A percentile compares a stretch with the other conserved stretches of the same genome.
Conservation (phyloP, 2,329 filamentous ascomycete genomes). For the Calonectria ilicicola region DNA sequence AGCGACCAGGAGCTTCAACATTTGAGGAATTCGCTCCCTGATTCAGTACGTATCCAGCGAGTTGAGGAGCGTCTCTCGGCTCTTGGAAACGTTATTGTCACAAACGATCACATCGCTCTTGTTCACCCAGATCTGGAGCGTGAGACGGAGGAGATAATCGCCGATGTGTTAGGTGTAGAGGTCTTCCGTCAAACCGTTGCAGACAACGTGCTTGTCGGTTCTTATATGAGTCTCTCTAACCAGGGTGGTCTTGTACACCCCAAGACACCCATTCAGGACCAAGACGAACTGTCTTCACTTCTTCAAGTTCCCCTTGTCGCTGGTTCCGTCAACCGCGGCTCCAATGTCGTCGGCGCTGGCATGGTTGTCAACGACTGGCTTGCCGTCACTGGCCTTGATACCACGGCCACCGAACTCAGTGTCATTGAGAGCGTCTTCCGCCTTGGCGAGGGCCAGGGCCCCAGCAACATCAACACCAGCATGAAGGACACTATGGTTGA, state of each 20-base stretch:
- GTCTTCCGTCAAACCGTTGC: slow-evolving; percentile 95
- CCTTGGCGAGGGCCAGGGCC: slow-evolving; percentile 86
- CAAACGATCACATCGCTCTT: slow-evolving; percentile 96
- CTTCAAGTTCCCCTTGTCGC: slow-evolving; percentile 96
- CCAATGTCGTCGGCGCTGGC: slow-evolving; percentile 88
- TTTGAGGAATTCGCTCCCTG: slow-evolving; percentile 92
- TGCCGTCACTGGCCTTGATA: slow-evolving; percentile 92
- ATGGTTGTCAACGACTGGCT: slow-evolving; percentile 83
- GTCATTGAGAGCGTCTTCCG: slow-evolving; percentile 97
- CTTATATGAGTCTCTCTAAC: slow-evolving; percentile 97
- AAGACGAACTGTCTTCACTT: slow-evolving; percentile 94
- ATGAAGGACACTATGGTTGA: slow-evolving; percentile 99
- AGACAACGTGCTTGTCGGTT: slow-evolving; percentile 95
- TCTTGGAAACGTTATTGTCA: slow-evolving; percentile 95
- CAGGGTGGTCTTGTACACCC: slow-evolving; percentile 97
- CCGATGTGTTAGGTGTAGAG: slow-evolving; percentile 90
- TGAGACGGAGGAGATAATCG: slow-evolving; percentile 98
- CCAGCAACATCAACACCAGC: slow-evolving; percentile 81
- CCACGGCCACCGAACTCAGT: slow-evolving; percentile 96
- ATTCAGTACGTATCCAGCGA: slow-evolving; percentile 91
- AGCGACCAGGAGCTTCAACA: slow-evolving; percentile 99
- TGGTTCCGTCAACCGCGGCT: slow-evolving; percentile 92
- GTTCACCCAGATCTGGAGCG: slow-evolving; percentile 97
- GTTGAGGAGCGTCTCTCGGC: slow-evolving; percentile 98
- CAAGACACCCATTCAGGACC: slow-evolving; percentile 96